Evolutionary conservation across 305 asterid species (phyloP), one percentile per base, ranked within the genome.

Genomic region (Fraxinus albicans): DNA sequence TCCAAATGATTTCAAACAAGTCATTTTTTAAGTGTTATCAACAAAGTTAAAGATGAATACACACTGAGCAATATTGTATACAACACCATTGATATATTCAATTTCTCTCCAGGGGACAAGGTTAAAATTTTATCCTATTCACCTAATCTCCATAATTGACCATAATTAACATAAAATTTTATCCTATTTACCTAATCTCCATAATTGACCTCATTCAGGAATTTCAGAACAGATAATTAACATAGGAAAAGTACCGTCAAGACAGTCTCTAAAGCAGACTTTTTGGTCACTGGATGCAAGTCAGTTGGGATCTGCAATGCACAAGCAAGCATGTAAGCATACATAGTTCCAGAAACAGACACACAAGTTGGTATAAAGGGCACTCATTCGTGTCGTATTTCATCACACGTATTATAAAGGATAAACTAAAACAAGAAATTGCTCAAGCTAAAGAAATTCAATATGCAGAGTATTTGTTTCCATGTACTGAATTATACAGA

Each of bases 231-330:
- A 70, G 70, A 78, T 17, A 34, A n/a, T 13, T 82, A 76, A 78
- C 17, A 38, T 82, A 73, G 79, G 81, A 83, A 79, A 83, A 58
- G 2, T 93, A 96, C 99, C 92, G 98, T 96, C 90, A 96, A 91
- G 83, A 96, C 99, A 65, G 99, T 96, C 91, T 96, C 98, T 88
- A 94, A 81, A 82, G 98, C 82, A 84, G 98, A 91, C 83, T 91
- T 96, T 34, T 93, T 90, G 21, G 98, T 94, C 17, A 86, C 86
- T 73, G 97, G 97, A 89, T 96, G 99, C 86, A 92, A 69, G 88
- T 90, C 99, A 12, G 95, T 90, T 47, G 99, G 99, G 86, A 96
- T 96, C 98, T 96, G 98, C 80, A 91, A 81, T 42, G 77, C 83
- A 80, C 72, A 81, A 86, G 70, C 10, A 50, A 82, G 81, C 67